Evolutionary conservation across 2,329 filamentous ascomycete species (phyloP).

Genomic region (Rutstroemia sp.): DNA sequence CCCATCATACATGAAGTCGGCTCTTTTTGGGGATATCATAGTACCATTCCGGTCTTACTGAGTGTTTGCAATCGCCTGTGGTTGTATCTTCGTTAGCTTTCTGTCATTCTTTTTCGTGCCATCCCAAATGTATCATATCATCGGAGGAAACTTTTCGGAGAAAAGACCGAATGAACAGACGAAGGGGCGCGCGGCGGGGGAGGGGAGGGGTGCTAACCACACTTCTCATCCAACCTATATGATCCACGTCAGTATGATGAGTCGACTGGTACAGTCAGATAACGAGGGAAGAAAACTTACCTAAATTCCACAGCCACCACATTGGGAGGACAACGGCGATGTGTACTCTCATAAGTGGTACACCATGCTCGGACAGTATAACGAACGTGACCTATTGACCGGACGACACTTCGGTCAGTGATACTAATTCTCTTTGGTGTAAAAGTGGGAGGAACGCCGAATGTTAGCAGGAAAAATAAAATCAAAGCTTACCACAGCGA

Average conservation of each 20-base stretch:
- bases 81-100: not conserved
- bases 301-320: constrained; percentile 33
- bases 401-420: not conserved
- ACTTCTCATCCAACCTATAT: constrained; percentile 25
- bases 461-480: not conserved
- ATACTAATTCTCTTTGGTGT: too few relatives aligned
- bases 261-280: not conserved
- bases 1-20: too few relatives aligned
- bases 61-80: constrained; percentile 4
- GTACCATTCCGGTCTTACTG: constrained; percentile 5
- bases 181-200: not conserved
- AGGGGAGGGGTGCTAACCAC: constrained; percentile 17
- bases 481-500: constrained; percentile 32
- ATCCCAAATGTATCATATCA: too few relatives aligned
- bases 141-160: too few relatives aligned
- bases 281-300: constrained; percentile 13
- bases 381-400: constrained; percentile 37
- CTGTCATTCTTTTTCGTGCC: not conserved
- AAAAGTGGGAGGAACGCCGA: not conserved
- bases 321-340: constrained; percentile 47
- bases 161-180: too few relatives aligned
- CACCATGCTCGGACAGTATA: constrained; percentile 51
- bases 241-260: constrained; percentile 11
- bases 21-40: not conserved
- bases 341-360: constrained; percentile 39